Evolutionary conservation across 1,139 yeast species (phyloP).

Genomic region (Blastobotrys apis): DNA sequence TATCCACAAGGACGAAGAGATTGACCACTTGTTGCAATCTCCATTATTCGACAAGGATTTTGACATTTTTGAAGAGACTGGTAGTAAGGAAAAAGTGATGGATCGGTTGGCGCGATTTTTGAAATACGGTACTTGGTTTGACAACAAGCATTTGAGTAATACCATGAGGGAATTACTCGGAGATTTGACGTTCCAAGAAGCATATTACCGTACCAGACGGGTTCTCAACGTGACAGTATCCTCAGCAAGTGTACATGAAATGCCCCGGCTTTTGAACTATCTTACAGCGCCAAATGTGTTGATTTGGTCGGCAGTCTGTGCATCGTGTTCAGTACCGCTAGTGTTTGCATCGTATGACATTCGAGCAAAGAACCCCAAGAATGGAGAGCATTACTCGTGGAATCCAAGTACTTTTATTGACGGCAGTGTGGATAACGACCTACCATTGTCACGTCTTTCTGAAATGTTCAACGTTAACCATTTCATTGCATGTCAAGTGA

Average conservation of each 20-base stretch:
- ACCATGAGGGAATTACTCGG: constrained; percentile 84
- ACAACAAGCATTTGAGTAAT: constrained; percentile 61
- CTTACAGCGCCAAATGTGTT: constrained; percentile 93
- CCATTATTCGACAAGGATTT: constrained; percentile 54
- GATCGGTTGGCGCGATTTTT: constrained; percentile 57
- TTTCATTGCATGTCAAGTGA: constrained; percentile 93
- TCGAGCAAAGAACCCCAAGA: constrained; percentile 72
- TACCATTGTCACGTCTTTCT: constrained; percentile 82
- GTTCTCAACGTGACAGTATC: constrained; percentile 86
- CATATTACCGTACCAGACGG: constrained; percentile 78
- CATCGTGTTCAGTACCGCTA: constrained; percentile 92
- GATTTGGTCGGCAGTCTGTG: constrained; percentile 94
- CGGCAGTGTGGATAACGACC: constrained; percentile 92
- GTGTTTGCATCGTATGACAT: constrained; percentile 83
- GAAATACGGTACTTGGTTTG: constrained; percentile 86
- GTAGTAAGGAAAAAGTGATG: constrained; percentile 45
- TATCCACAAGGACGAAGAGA: constrained; percentile 73
- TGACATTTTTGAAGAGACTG: constrained; percentile 63
- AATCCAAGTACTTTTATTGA: constrained; percentile 84
- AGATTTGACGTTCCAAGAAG: constrained; percentile 90
- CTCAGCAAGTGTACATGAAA: constrained; percentile 50
- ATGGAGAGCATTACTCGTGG: constrained; percentile 72
- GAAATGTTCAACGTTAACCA: constrained; percentile 98
- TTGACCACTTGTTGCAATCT: constrained; percentile 41
- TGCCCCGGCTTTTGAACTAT: constrained; percentile 65